Evolutionary conservation across 2,329 filamentous ascomycete species (phyloP).

Genomic region (Cladosporium sp.): DNA sequence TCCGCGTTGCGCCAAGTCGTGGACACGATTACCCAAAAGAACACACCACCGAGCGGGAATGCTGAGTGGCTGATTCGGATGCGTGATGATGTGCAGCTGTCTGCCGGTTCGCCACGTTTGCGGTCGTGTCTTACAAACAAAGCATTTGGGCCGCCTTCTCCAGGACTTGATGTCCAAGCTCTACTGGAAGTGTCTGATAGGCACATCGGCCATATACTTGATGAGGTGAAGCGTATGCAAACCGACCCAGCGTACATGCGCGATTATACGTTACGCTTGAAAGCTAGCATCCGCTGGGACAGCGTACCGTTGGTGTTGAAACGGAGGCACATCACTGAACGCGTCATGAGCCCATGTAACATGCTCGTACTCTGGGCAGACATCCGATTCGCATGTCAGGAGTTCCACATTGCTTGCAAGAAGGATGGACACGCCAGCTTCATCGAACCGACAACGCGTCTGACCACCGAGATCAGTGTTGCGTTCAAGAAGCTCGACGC

Average conservation of each 20-base stretch:
- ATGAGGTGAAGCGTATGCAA: background rate
- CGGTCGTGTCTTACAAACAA: too few species aligned
- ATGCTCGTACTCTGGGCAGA: background rate
- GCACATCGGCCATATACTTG: background rate
- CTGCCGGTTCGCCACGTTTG: too few species aligned
- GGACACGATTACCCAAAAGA: too few species aligned
- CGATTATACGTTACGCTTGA: background rate
- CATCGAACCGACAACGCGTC: too few species aligned
- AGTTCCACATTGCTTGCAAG: background rate
- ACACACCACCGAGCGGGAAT: background rate
- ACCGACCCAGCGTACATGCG: background rate
- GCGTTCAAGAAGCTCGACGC: too few species aligned
- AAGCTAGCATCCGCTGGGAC: background rate
- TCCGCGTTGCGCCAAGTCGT: too few species aligned
- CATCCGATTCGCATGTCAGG: background rate
- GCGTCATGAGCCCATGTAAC: background rate
- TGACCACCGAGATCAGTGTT: too few species aligned
- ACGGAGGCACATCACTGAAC: background rate
- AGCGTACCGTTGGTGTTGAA: background rate
- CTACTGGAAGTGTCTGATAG: background rate
- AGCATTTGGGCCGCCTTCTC: background rate
- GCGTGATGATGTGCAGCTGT: background rate
- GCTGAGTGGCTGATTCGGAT: background rate
- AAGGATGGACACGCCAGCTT: background rate
- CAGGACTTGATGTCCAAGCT: background rate